These are phyloP conservation scores for Cetraspora pellucida DNA, from an alignment of 192 early-diverging fungal genomes.

Conservation along the genomic window DNA sequence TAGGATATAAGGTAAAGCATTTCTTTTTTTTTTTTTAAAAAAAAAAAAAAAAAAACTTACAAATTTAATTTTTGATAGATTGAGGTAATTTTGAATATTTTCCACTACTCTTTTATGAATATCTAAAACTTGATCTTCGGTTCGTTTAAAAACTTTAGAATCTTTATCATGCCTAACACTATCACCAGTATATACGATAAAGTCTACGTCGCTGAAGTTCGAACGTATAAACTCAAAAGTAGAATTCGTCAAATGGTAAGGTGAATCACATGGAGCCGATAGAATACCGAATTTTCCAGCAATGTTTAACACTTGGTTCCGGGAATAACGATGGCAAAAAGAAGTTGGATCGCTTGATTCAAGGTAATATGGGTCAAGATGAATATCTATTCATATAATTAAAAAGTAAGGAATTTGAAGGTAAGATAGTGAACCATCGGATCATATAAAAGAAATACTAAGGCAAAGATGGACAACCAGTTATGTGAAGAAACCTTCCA, in stretches of 20 bases:
- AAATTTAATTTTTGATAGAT: slow-evolving; percentile 22
- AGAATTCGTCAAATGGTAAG: slow-evolving; percentile 25
- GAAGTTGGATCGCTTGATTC: slow-evolving; percentile 37
- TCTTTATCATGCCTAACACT: slow-evolving; percentile 41
- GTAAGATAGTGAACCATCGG: not conserved
- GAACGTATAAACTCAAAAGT: slow-evolving; percentile 42
- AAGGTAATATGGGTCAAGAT: slow-evolving; percentile 42
- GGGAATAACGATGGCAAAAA: slow-evolving; percentile 40
- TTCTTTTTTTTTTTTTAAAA: not conserved
- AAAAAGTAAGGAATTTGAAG: not conserved
- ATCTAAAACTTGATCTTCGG: slow-evolving; percentile 18
- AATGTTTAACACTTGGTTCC: slow-evolving; percentile 29
- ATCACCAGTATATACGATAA: slow-evolving; percentile 51
- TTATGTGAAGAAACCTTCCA: slow-evolving; percentile 21
- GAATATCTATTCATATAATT: slow-evolving; percentile 41
- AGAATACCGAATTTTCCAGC: slow-evolving; percentile 44
- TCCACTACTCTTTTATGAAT: slow-evolving; percentile 25
- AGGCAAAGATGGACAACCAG: not conserved
- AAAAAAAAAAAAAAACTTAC: slow-evolving; percentile 17
- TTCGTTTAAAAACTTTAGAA: not conserved
- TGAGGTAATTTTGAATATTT: slow-evolving; percentile 1
- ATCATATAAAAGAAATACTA: not conserved
- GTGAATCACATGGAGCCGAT: slow-evolving; percentile 41
- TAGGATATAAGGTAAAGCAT: too few species aligned
- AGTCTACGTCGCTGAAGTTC: slow-evolving; percentile 37